Evolutionary conservation across 2,329 filamentous ascomycete species (phyloP), one percentile per base, ranked within the genome.

Genomic region (Xylariaceae sp.): DNA sequence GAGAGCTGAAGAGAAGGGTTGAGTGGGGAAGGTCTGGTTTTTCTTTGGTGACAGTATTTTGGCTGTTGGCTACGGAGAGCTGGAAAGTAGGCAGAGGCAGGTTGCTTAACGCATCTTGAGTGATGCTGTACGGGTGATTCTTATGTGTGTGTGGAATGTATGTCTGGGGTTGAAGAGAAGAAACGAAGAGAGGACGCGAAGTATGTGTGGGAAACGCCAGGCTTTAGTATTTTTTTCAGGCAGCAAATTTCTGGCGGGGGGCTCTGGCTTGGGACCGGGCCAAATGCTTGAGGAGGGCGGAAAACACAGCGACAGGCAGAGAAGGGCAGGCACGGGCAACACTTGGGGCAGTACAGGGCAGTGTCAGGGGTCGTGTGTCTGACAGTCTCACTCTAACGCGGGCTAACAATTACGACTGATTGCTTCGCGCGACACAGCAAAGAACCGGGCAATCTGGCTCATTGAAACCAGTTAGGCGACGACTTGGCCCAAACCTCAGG

Each of bases 41-140:
- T 53, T 57, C 51, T 64, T 63, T 64, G 58, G 56, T 54, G 72
- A 76, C 66, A 64, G 59, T 76, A 79, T 80, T 64, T 69, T 80
- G 72, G 63, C 72, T 63, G 64, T 54, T 57, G 60, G 54, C 52
- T 59, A 60, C 57, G 55, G 56, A 47, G 56, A 57, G 58, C 54
- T 49, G 52, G 44, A 43, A 47, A 26, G 49, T 48, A 50, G 53
- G 51, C 59, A 60, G 59, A 48, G 46, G 52, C 38, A 30, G 36
- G 48, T 46, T 57, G 56, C 72, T 78, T 78, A 81, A 66, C 74
- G 73, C 78, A 81, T 81, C 64, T 68, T 81, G 71, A 56, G 55
- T 52, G 60, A 59, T 64, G 64, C 66, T 63, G 62, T 55, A 52
- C 24, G 60, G 47, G 53, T 50, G 48, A 38, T 58, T 37, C 58